Conservation (phyloP, 257 asterid genomes). For the Solanum paucissectum region DNA sequence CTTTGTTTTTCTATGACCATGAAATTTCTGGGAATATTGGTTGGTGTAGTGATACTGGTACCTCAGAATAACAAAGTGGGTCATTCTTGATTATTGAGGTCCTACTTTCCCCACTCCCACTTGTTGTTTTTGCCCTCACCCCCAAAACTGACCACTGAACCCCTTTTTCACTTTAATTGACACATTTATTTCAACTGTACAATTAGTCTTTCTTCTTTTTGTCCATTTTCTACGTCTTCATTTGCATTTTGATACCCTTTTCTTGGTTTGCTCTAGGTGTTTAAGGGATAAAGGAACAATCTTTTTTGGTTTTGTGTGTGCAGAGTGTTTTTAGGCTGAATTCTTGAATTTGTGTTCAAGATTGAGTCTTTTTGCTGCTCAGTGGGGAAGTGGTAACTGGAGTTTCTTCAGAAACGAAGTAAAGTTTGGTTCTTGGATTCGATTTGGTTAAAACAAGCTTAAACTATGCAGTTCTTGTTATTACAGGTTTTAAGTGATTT, state of each 20-base stretch:
- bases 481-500: slow-evolving; percentile 4
- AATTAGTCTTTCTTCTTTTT: neutral
- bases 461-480: slow-evolving; percentile 7
- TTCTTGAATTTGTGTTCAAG: slow-evolving; percentile 8
- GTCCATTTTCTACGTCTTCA: slow-evolving; percentile 18
- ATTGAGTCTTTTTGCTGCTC: slow-evolving; percentile 11
- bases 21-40: neutral
- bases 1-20: neutral
- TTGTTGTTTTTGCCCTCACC: slow-evolving; percentile 42
- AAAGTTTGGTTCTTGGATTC: slow-evolving; percentile 18
- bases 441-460: slow-evolving; percentile 18
- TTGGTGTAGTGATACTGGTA: neutral
- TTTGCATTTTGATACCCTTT: neutral
- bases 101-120: slow-evolving; percentile 38
- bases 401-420: slow-evolving; percentile 1
- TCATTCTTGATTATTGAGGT: slow-evolving; percentile 28
- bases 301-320: neutral
- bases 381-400: neutral
- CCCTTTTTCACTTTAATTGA: slow-evolving; percentile 12
- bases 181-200: neutral
- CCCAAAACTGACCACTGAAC: slow-evolving; percentile 28
- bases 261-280: slow-evolving; percentile 4
- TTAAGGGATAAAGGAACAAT: slow-evolving; percentile 13
- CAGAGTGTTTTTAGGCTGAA: neutral
- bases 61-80: slow-evolving; percentile 30